Evolutionary conservation across 805 yeast species (phyloP).

Genomic region (Cyberlindnera amylophila): DNA sequence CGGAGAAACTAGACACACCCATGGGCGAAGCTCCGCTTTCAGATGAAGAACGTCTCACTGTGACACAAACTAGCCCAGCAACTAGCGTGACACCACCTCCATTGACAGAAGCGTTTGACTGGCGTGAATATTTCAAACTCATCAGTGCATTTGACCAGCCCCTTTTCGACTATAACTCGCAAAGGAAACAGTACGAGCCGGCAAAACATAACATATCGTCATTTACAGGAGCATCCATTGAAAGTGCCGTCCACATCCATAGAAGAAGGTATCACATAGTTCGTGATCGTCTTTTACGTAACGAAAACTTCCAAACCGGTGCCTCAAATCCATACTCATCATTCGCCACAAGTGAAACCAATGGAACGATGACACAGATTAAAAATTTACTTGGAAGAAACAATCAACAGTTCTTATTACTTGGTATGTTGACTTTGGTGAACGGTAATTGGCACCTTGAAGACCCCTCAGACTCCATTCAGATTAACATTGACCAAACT

Average conservation of each 20-base stretch:
- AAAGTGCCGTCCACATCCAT: conserved; percentile 39
- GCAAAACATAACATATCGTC: conserved; percentile 18
- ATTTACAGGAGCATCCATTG: conserved; percentile 27
- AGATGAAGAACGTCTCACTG: conserved; percentile 16
- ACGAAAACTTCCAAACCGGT: conserved; percentile 60
- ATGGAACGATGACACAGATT: conserved; percentile 54
- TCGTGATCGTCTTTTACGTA: conserved; percentile 68
- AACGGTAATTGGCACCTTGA: conserved; percentile 73
- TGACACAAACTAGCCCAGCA: conserved; percentile 20
- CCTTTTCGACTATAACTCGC: conserved; percentile 54
- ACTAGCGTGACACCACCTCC: conserved; percentile 28
- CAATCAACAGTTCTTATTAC: conserved; percentile 67
- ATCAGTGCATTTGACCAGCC: conserved; percentile 67
- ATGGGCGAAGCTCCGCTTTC: conserved; percentile 2
- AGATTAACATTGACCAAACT: conserved; percentile 57
- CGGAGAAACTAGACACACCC: conserved; percentile 16
- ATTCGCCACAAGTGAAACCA: conserved; percentile 17
- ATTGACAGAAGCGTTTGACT: conserved; percentile 38
- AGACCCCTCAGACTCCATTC: conserved; percentile 71
- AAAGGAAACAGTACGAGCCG: conserved; percentile 58
- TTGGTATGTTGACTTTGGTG: conserved; percentile 69
- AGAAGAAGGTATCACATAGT: conserved; percentile 56
- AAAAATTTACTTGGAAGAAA: conserved; percentile 86
- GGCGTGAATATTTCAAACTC: conserved; percentile 70
- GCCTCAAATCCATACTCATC: conserved; percentile 34